Conservation (phyloP, 192 early-diverging fungal species). For the Coemansia aciculifera region DNA sequence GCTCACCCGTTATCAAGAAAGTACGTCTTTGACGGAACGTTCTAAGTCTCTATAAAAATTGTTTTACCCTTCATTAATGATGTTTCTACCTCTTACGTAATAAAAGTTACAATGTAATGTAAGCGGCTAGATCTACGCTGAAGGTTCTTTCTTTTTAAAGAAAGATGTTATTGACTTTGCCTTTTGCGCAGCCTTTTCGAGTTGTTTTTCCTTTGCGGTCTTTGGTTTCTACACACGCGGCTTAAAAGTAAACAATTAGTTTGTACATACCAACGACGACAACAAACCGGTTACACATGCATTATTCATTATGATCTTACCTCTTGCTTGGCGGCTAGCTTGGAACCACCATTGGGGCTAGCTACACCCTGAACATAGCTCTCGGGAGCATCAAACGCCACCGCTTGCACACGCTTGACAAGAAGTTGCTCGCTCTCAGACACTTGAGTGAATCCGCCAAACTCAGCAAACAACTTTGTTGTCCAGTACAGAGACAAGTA, state of each 20-base stretch:
- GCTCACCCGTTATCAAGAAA: conserved; percentile 75
- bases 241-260: neutral
- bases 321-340: conserved; percentile 11
- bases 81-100: neutral
- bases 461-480: conserved; percentile 20
- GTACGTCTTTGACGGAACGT: conserved; percentile 41
- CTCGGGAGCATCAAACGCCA: conserved; percentile 33
- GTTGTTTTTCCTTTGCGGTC: conserved; percentile 48
- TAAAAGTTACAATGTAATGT: neutral
- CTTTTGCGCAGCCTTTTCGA: conserved; percentile 42
- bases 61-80: neutral
- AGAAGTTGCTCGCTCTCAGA: conserved; percentile 16
- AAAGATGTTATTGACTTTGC: conserved; percentile 48
- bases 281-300: neutral
- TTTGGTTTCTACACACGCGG: conserved; percentile 23
- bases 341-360: neutral
- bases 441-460: conserved; percentile 23
- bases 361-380: conserved; percentile 35
- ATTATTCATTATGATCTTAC: neutral
- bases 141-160: conserved; percentile 27
- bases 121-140: neutral
- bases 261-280: neutral
- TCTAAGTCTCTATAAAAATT: conserved; percentile 15
- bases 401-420: conserved; percentile 10
- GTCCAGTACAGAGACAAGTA: conserved; percentile 37